phyloP scores from a whole-genome alignment of 176 grass and related monocot species.

The Alopecurus myosuroides region DNA sequence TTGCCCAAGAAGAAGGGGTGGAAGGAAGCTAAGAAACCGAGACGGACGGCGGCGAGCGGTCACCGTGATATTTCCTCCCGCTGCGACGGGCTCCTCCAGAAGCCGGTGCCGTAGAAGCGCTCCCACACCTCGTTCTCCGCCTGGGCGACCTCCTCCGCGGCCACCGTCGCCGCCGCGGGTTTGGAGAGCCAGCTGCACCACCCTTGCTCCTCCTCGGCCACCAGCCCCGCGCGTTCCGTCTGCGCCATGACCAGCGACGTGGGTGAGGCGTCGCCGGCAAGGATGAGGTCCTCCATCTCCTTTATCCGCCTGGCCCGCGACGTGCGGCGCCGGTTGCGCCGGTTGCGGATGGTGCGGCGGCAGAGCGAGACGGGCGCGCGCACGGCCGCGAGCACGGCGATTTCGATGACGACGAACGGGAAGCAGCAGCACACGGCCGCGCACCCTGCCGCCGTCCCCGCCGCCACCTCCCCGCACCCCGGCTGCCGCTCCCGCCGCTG shows the following conservation, averaged over 20 bases:
- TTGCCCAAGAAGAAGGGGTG: not conserved
- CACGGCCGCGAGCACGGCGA: conserved; percentile 56
- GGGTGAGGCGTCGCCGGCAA: conserved; percentile 3
- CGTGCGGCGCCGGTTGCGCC: not conserved
- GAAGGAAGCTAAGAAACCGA: conserved; percentile 19
- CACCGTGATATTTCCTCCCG: conserved; percentile 33
- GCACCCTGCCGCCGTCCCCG: conserved; percentile 61
- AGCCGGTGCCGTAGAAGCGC: conserved; percentile 68
- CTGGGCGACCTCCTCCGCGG: conserved; percentile 19
- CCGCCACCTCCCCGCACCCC: conserved; percentile 62
- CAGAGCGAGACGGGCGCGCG: conserved; percentile 57
- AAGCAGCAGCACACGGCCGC: conserved; percentile 69
- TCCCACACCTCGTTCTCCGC: conserved; percentile 59
- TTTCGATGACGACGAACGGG: conserved; percentile 56
- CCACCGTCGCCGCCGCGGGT: not conserved
- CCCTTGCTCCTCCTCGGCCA: not conserved
- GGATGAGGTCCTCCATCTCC: conserved; percentile 14
- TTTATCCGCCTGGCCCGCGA: conserved; percentile 14
- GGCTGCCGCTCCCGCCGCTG: conserved; percentile 19
- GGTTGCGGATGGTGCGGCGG: conserved; percentile 22
- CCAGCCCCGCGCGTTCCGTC: not conserved
- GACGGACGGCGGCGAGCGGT: not conserved
- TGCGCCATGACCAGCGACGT: not conserved
- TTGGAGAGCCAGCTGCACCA: not conserved
- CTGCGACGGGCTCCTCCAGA: conserved; percentile 80